Conservation (phyloP, 495 filamentous ascomycete genomes). For the Penicillium daleae region DNA sequence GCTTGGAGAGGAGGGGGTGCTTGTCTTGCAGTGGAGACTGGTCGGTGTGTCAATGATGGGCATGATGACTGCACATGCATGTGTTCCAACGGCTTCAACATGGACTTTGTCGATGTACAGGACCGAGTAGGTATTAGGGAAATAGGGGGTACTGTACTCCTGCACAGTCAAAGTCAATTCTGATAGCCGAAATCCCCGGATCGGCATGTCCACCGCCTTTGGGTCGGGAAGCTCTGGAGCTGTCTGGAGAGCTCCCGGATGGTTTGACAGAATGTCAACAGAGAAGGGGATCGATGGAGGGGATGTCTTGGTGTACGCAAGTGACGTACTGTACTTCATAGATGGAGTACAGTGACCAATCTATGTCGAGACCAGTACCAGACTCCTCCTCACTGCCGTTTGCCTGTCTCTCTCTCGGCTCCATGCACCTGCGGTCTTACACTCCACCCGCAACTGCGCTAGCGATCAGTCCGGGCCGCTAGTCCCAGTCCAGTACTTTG, state of each 20-base stretch:
- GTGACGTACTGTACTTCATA: neutral
- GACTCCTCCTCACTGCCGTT: neutral
- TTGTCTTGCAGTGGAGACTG: constrained; percentile 12
- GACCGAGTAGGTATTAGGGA: no score
- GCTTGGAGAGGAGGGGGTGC: no score
- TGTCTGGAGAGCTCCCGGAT: neutral
- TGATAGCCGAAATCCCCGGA: constrained; percentile 22
- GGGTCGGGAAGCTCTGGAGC: neutral
- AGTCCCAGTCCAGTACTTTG: neutral
- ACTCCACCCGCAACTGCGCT: neutral
- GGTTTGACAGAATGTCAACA: neutral
- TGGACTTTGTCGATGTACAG: no score
- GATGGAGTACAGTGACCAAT: neutral
- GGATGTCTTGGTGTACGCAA: neutral
- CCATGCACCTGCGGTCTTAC: neutral
- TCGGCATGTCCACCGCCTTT: constrained; percentile 18
- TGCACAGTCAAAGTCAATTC: neutral
- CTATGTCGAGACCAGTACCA: neutral
- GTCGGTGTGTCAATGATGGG: constrained; percentile 3
- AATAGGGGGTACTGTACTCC: neutral
- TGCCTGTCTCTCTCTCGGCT: neutral
- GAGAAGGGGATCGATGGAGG: neutral
- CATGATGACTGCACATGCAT: neutral
- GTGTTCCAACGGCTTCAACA: neutral
- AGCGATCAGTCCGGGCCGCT: constrained; percentile 3